A percentile compares a stretch with the other conserved stretches of the same genome.
These are phyloP conservation scores for Ustilago vetiveriae DNA, from an alignment of 1,284 basidiomycete species.

Conservation along the genomic window DNA sequence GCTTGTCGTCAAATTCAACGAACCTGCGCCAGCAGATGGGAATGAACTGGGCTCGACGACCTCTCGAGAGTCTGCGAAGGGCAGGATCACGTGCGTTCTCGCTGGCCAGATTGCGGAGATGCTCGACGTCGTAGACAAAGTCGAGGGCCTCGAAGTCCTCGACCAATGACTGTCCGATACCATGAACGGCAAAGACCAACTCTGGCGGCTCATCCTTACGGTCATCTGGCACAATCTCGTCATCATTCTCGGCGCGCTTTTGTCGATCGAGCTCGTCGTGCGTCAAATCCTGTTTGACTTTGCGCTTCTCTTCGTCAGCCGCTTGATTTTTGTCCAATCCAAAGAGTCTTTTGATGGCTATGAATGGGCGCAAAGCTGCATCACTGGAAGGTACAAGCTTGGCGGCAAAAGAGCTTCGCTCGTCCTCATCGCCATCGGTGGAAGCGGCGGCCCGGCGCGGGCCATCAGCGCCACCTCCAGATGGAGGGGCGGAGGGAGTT, in stretches of 20 bases:
- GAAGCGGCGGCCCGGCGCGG: conserved; percentile 10
- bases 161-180: conserved; percentile 61
- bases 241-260: conserved; percentile 17
- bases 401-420: conserved; percentile 28
- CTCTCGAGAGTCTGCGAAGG: conserved; percentile 42
- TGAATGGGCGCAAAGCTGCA: conserved; percentile 37
- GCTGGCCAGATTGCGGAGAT: conserved; percentile 45
- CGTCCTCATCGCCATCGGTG: conserved; percentile 29
- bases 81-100: conserved; percentile 45
- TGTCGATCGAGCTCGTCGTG: conserved; percentile 44
- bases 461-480: conserved; percentile 43
- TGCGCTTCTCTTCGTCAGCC: conserved; percentile 46
- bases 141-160: conserved; percentile 57
- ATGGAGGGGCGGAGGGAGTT: conserved; percentile 21
- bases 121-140: conserved; percentile 62
- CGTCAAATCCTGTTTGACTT: conserved; percentile 52
- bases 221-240: conserved; percentile 35
- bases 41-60: conserved; percentile 70
- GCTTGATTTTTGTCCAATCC: conserved; percentile 51
- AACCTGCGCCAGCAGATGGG: conserved; percentile 73
- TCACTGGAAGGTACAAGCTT: conserved; percentile 50
- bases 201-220: conserved; percentile 55
- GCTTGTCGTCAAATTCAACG: conserved; percentile 61
- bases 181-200: conserved; percentile 59
- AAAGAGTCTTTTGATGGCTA: conserved; percentile 36